A percentile compares a stretch with the other conserved stretches of the same genome.
phyloP scores from a whole-genome alignment of 331 rosid species.

The Quercus tomentella region DNA sequence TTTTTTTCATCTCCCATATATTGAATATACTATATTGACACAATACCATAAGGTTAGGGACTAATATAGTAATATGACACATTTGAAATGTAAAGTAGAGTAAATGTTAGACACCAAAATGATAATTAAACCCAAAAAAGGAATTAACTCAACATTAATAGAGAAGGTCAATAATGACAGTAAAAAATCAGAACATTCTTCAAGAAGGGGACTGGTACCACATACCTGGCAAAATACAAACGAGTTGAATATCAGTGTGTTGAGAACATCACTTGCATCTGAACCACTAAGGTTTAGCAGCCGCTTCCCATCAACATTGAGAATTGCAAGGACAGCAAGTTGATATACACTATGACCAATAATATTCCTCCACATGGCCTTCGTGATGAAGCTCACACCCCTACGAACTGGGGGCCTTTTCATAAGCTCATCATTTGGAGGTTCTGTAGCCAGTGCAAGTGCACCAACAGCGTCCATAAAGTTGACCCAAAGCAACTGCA shows the following conservation, averaged over 20 bases:
- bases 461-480: slow-evolving; percentile 98
- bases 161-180: neutral
- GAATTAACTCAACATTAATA: neutral
- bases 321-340: slow-evolving; percentile 57
- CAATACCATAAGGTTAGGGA: too few relatives aligned
- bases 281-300: slow-evolving; percentile 61
- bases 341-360: slow-evolving; percentile 91
- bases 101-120: too few relatives aligned
- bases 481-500: slow-evolving; percentile 96
- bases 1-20: too few relatives aligned
- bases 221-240: slow-evolving; percentile 96
- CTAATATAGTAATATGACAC: too few relatives aligned
- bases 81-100: too few relatives aligned
- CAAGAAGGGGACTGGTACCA: neutral
- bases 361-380: slow-evolving; percentile 93
- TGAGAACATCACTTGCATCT: slow-evolving; percentile 55
- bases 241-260: slow-evolving; percentile 90
- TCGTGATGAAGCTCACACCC: slow-evolving; percentile 75
- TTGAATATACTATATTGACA: too few relatives aligned
- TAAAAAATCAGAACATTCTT: neutral
- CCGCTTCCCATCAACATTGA: slow-evolving; percentile 59
- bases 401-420: slow-evolving; percentile 62
- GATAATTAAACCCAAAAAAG: too few relatives aligned
- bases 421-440: slow-evolving; percentile 74
- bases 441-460: slow-evolving; percentile 90